Evolutionary conservation across 2,329 filamentous ascomycete species (phyloP).

Genomic region (Sporothrix mexicana): DNA sequence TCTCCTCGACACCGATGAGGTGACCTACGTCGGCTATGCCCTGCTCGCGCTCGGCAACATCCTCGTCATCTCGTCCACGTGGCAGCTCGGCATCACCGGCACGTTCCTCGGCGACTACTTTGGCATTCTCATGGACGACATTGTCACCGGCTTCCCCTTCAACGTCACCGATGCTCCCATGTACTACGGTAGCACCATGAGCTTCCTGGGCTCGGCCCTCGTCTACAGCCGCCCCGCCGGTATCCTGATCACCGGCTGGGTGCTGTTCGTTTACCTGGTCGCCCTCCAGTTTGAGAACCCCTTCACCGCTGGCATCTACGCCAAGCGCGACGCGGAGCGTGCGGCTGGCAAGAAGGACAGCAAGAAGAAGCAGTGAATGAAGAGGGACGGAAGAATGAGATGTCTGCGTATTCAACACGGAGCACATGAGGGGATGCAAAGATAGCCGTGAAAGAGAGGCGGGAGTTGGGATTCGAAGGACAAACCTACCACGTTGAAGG

Average conservation of each 20-base stretch:
- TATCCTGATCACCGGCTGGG: constrained; percentile 74
- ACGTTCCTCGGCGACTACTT: constrained; percentile 99
- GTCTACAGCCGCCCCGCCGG: constrained; percentile 88
- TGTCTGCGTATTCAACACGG: constrained; percentile 32
- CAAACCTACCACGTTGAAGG: constrained; percentile 21
- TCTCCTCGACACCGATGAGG: constrained; percentile 65
- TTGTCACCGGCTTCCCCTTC: constrained; percentile 95
- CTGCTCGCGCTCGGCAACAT: constrained; percentile 79
- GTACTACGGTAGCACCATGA: constrained; percentile 94
- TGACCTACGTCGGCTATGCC: constrained; percentile 69
- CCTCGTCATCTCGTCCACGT: constrained; percentile 88
- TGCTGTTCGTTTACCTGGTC: constrained; percentile 77
- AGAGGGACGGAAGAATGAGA: background rate
- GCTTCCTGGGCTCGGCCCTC: constrained; percentile 86
- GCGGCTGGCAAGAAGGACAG: constrained; percentile 50
- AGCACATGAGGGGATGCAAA: background rate
- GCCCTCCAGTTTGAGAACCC: constrained; percentile 90
- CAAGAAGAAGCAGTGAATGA: constrained; percentile 59
- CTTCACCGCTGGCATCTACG: constrained; percentile 92
- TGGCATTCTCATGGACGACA: constrained; percentile 94
- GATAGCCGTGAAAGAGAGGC: background rate
- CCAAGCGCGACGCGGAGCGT: constrained; percentile 73
- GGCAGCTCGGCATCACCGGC: constrained; percentile 88
- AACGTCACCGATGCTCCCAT: constrained; percentile 89
- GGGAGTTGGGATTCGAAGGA: background rate